Evolutionary conservation across 371 early-diverging fungal species (phyloP), one percentile per base, ranked within the genome.

Genomic region (Entomophthora muscae): DNA sequence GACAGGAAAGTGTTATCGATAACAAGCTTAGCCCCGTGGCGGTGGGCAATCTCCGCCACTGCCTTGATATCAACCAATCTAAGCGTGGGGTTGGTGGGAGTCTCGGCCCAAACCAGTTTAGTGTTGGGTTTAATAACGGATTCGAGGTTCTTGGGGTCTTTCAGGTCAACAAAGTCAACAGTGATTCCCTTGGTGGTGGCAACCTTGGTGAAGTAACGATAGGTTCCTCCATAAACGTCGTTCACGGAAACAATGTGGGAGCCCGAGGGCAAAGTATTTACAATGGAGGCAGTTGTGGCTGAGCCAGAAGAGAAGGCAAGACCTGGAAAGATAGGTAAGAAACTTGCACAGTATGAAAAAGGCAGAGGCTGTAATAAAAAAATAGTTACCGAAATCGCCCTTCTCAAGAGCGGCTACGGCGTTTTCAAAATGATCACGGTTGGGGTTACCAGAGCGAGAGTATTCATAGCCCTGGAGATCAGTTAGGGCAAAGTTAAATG

Each of bases 1-100:
- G 81, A 80, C 87, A 96, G 82, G 76, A 98, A 96, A n/a, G 97
- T 98, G 82, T 95, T 98, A 79, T 96, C 96, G 51, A 97, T 95
- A n/a, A 93, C 95, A 51, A 95, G 75, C 63, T 84, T 66, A 56
- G 83, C 83, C 58, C 83, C 85, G 66, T 83, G 77, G 32, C 78
- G 73, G 73, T 92, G 91, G n/a, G 88, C 83, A 57, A 86, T 78
- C 59, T 85, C 76, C 51, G 91, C 83, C 53, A 94, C 80, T 10
- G 89, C 90, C 28, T 72, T 71, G 70, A 98, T 96, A 71, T 98
- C 97, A 51, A 91, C 91, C 60, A 96, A 74, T 29, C 90, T 86
- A 58, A 98, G 80, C 27, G 94, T 95, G 53, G 98, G 96, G 79
- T 98, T 98, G 67, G 97, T 93, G 32, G 95, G 96, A 24, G 94